Evolutionary conservation across 164 flowering plant genomes (phyloP).

Genomic region (Berberis thunbergii): DNA sequence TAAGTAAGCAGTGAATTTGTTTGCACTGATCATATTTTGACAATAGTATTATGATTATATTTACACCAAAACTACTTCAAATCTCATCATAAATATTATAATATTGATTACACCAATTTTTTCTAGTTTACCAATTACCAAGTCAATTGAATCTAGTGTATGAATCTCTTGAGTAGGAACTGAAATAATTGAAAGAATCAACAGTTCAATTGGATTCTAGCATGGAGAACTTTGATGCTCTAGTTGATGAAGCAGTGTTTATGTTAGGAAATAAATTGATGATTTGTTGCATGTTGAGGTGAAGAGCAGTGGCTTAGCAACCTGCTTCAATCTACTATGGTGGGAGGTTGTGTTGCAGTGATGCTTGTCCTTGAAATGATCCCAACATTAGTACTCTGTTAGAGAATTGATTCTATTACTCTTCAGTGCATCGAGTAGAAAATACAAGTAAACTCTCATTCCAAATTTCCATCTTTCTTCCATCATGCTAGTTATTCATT

Average conservation of each 20-base stretch:
- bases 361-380: slow-evolving; percentile 92
- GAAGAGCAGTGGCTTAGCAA: slow-evolving; percentile 91
- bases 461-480: background rate
- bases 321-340: slow-evolving; percentile 81
- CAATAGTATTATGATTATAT: no score
- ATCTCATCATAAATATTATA: no score
- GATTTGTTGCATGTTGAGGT: slow-evolving; percentile 95
- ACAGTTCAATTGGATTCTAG: slow-evolving; percentile 82
- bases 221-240: slow-evolving; percentile 78
- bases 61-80: no score
- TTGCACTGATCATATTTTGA: no score
- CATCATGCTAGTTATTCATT: background rate
- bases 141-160: background rate
- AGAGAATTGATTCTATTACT: slow-evolving; percentile 90
- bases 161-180: slow-evolving; percentile 38
- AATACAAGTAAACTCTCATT: slow-evolving; percentile 65
- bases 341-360: slow-evolving; percentile 96
- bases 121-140: background rate
- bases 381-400: slow-evolving; percentile 95
- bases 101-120: background rate
- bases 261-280: slow-evolving; percentile 96
- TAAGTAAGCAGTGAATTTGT: no score
- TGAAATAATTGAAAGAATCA: slow-evolving; percentile 79
- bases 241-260: slow-evolving; percentile 85
- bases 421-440: slow-evolving; percentile 93